Percentiles rank a stretch among this genome's conserved stretches.
These are phyloP conservation scores for Bonnemaisonia californica DNA, from an alignment of 31 red algal species.

Conservation along the genomic window DNA sequence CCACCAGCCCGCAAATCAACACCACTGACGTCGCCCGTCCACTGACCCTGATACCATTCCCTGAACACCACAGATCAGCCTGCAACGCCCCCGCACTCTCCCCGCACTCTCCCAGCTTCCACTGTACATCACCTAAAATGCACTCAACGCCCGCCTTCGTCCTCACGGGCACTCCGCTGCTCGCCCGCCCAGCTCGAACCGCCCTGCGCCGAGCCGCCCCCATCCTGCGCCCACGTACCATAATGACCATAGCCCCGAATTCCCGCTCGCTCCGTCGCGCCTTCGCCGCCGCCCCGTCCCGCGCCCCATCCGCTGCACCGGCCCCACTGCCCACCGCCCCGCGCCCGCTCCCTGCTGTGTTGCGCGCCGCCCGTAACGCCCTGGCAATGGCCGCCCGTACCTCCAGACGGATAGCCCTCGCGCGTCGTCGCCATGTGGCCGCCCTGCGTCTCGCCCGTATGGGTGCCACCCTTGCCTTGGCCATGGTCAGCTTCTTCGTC, in stretches of 20 bases:
- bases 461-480: slow-evolving; percentile 18
- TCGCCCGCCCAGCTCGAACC: neutral
- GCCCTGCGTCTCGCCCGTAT: slow-evolving; percentile 36
- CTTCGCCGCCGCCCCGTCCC: slow-evolving; percentile 17
- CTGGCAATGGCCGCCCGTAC: neutral
- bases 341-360: neutral
- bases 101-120: too few relatives aligned
- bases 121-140: too few relatives aligned
- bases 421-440: slow-evolving; percentile 18
- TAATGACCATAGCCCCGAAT: neutral
- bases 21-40: too few relatives aligned
- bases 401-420: neutral
- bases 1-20: too few relatives aligned
- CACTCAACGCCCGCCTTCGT: neutral
- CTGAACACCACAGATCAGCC: too few relatives aligned
- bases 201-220: neutral
- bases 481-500: slow-evolving; percentile 7
- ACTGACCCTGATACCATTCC: too few relatives aligned
- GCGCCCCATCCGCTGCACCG: neutral
- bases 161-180: neutral
- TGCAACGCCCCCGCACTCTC: too few relatives aligned
- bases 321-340: neutral
- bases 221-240: slow-evolving; percentile 17
- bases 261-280: neutral
- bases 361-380: neutral